phyloP scores from a whole-genome alignment of 1,139 yeast genomes.

The Geotrichum fermentans region DNA sequence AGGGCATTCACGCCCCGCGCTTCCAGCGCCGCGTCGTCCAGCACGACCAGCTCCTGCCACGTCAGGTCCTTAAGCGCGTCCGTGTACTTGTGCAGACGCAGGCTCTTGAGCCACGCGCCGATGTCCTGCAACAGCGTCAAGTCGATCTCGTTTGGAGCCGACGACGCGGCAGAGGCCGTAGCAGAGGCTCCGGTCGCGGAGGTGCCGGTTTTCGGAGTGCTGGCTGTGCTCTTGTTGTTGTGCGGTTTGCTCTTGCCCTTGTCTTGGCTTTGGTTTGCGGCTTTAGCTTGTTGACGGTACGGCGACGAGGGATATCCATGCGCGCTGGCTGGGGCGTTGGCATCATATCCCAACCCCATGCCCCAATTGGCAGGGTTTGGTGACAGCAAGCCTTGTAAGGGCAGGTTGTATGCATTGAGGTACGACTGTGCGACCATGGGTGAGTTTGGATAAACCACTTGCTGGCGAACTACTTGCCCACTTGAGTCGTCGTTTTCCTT shows the following conservation, averaged over 20 bases:
- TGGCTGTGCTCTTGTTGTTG: slow-evolving; percentile 3
- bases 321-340: background rate
- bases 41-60: slow-evolving; percentile 74
- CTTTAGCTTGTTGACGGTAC: background rate
- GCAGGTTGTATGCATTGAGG: slow-evolving; percentile 2
- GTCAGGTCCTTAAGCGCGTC: slow-evolving; percentile 67
- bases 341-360: background rate
- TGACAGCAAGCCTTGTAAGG: background rate
- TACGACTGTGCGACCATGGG: slow-evolving; percentile 20
- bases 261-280: background rate
- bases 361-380: background rate
- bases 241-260: background rate
- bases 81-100: slow-evolving; percentile 90
- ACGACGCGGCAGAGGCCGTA: background rate
- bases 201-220: slow-evolving; percentile 4
- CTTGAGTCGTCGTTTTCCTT: background rate
- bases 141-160: slow-evolving; percentile 41
- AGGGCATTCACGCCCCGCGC: slow-evolving; percentile 82
- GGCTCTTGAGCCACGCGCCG: slow-evolving; percentile 86
- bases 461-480: slow-evolving; percentile 10
- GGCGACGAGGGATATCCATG: background rate
- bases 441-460: slow-evolving; percentile 5
- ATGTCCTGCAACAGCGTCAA: slow-evolving; percentile 65
- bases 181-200: background rate
- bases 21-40: slow-evolving; percentile 66